Base-by-base conservation (phyloP, 2,329 filamentous ascomycete species). In the Trichoderma sp. region DNA sequence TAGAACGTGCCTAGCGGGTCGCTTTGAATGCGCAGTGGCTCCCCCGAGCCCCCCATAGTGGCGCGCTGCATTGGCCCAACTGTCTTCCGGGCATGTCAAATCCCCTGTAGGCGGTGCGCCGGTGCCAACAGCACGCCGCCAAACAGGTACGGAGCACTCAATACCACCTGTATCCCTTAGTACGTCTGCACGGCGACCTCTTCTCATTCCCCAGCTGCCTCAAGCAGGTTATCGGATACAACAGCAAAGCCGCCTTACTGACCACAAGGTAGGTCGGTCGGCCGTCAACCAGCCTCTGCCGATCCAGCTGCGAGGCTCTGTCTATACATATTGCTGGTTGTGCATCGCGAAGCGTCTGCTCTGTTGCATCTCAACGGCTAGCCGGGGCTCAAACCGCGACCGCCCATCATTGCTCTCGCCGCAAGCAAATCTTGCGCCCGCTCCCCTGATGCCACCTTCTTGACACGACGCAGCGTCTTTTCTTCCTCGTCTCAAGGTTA, bases 371-470 rank as follows among this genome's bases (percentile, higher is more conserved):
- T 61, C 20, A 32, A 53, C 23, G 32, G 66, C 61, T 43, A 23
- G 20, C 59, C 28, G 59, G 59, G 36, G 68, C 61, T 70, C 61
- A 61, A 59, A 66, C 26, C 36, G 53, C 71, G 68, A 66, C 68
- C 57, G 68, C 68, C 63, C 63, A 68, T 68, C 70, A 43, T 59
- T 30, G 26, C 47, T 39, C 50, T 50, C 61, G 55, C 28, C 59
- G 57, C 66, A 50, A 61, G 68, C 68, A 73, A 59, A 68, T 73
- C 62, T 59, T 58, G 63, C 70, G 68, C 64, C 57, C 47, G 43
- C 63, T 68, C 71, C 65, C 34, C 71, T 67, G 43, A 73, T 71
- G 68, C 68, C 39, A 65, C 61, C 36, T 53, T 71, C 53, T 61
- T 71, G 66, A 72, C 71, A 67, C 65, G 57, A 43, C 55, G 28